Evolutionary conservation across 1,284 basidiomycete genomes (phyloP).

Genomic region (Meripilus lineatus): DNA sequence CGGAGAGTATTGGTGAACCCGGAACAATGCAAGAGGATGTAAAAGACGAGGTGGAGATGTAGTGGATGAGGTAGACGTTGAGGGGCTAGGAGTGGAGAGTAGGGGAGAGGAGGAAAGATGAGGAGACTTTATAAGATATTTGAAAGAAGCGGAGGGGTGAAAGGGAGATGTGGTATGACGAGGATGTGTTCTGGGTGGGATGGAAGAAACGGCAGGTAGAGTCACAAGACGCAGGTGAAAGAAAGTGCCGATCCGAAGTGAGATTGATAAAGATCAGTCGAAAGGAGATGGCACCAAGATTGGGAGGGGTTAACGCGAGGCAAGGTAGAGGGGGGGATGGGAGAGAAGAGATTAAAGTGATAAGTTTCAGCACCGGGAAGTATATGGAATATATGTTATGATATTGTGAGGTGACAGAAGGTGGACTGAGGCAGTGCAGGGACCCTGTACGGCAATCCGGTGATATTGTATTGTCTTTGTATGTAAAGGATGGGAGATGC

Average conservation of each 20-base stretch:
- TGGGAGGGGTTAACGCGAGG: too few species aligned
- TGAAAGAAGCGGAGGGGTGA: conserved; percentile 17
- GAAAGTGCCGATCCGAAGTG: conserved; percentile 22
- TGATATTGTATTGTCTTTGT: too few species aligned
- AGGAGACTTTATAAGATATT: conserved; percentile 17
- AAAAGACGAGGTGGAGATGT: conserved; percentile 1
- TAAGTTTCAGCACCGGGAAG: conserved; percentile 14
- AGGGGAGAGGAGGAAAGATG: conserved; percentile 11
- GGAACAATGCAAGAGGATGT: conserved; percentile 2
- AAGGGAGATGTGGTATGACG: conserved; percentile 16
- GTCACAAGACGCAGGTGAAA: conserved; percentile 21
- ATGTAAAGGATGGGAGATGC: too few species aligned
- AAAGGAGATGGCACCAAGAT: conserved; percentile 17
- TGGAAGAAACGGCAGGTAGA: conserved; percentile 10
- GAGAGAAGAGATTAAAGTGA: conserved; percentile 13
- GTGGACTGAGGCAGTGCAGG: too few species aligned
- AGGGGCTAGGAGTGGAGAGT: conserved; percentile 8
- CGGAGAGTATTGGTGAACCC: not conserved
- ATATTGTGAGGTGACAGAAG: too few species aligned
- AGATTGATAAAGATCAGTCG: conserved; percentile 25
- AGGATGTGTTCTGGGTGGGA: conserved; percentile 17
- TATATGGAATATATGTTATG: conserved; percentile 3
- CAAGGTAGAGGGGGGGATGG: too few species aligned
- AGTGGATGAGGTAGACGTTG: conserved; percentile 10
- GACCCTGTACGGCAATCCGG: too few species aligned